Base-by-base conservation (phyloP, 2,329 filamentous ascomycete genomes). In the Aurifilum marmelostoma region DNA sequence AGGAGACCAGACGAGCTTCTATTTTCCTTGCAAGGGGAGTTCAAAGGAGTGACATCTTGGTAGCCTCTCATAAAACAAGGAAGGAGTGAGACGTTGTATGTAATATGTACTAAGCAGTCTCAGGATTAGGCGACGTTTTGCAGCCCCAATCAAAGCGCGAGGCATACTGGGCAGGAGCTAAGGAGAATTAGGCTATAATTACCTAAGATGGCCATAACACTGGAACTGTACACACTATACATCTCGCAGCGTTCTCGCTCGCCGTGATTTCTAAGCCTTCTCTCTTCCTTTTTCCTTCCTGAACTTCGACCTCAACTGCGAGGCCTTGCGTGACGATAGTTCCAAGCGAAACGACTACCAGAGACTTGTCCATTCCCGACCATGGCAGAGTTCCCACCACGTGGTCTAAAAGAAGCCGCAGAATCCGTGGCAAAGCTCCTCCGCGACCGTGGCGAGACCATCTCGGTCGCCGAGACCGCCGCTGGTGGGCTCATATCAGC, bases 391-490 rank as follows among this genome's bases (percentile, higher is more conserved):
- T 71, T 69, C n/a, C 69, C 69, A 24, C 69, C 69, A 24, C 67
- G 54, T 14, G 67, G 64, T 27, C 67, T 71, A 16, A 52, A 52
- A 54, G 63, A 69, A 50, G 69, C 67, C 37, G 79, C 83, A 14
- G 73, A 76, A 41, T 84, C 88, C 77, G 81, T 89, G 34, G 81
- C 83, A 3, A 75, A 77, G 2, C 81, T 89, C 52, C 81, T 90
- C 52, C 86, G 84, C 72, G 79, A 84, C 58, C 83, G 83, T 67
- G 82, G 83, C 70, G 85, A 89, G 75, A 88, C 83, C 43, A 81
- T 90, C 72, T 85, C 83, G 69, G 84, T 90, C 50, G 88, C 86
- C 66, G 88, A 90, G 76, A 90, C 88, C 27, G 88, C 88, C 62
- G 86, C 88, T 11, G 88, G 88, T 43, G 88, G 88, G 18, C 82